These are phyloP conservation scores for Cryptosporidium muris DNA, from an alignment of 169 alveolate genomes.

Conservation along the genomic window DNA sequence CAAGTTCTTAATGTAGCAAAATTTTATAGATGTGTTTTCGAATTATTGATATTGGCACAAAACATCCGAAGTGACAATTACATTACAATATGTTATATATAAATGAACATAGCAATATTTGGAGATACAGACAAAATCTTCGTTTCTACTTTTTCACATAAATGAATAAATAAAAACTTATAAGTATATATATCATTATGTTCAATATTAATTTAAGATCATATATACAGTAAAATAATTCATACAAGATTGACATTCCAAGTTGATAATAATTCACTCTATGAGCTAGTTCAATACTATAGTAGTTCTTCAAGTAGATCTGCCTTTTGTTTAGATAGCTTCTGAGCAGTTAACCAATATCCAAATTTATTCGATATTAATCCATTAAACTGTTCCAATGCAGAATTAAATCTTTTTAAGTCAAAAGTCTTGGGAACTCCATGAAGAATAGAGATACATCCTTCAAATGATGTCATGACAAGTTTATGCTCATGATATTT, in stretches of 20 bases:
- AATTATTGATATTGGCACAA: too few species aligned
- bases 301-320: conserved; percentile 64
- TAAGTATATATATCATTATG: too few species aligned
- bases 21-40: too few species aligned
- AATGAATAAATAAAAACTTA: too few species aligned
- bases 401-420: conserved; percentile 19
- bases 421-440: conserved; percentile 52
- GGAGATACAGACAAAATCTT: too few species aligned
- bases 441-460: conserved; percentile 62
- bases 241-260: neutral
- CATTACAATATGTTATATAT: too few species aligned
- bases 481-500: conserved; percentile 69
- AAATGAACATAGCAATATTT: too few species aligned
- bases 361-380: conserved; percentile 50
- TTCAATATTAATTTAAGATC: too few species aligned
- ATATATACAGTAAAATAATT: too few species aligned
- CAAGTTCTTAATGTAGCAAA: too few species aligned
- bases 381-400: conserved; percentile 57
- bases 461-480: conserved; percentile 63
- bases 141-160: too few species aligned
- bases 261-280: neutral
- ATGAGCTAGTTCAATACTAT: neutral
- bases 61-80: too few species aligned
- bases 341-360: conserved; percentile 61
- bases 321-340: conserved; percentile 43